These are phyloP conservation scores for Mycena belliarum DNA, from an alignment of 768 basidiomycete genomes.

Conservation along the genomic window DNA sequence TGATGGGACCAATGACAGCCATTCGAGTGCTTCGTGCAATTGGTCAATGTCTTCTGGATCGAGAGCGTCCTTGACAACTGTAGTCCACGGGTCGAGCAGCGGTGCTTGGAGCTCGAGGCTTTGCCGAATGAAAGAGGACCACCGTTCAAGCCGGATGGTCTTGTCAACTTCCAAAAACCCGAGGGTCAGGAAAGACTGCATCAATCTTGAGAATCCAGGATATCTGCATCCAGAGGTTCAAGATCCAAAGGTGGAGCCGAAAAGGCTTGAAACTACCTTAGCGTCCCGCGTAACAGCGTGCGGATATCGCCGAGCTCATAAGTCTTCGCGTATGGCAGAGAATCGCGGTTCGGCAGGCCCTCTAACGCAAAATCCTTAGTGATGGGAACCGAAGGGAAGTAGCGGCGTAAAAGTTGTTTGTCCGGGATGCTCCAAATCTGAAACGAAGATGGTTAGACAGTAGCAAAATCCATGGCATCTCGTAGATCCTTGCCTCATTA, in stretches of 20 bases:
- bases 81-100: constrained; percentile 12
- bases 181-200: constrained; percentile 69
- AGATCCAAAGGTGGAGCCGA: background rate
- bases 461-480: background rate
- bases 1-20: constrained; percentile 40
- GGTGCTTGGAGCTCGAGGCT: constrained; percentile 26
- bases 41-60: constrained; percentile 23
- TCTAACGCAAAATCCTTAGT: constrained; percentile 67
- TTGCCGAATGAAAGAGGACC: constrained; percentile 37
- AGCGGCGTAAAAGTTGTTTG: constrained; percentile 50
- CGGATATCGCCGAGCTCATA: constrained; percentile 61
- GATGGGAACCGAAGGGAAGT: constrained; percentile 71
- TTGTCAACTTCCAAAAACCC: constrained; percentile 60
- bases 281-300: constrained; percentile 81
- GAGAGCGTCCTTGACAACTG: constrained; percentile 6
- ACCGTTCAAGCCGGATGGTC: constrained; percentile 39
- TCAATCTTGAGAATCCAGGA: constrained; percentile 74
- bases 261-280: constrained; percentile 52
- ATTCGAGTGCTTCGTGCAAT: constrained; percentile 46
- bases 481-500: constrained; percentile 44
- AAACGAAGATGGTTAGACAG: background rate
- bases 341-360: constrained; percentile 85
- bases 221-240: constrained; percentile 50
- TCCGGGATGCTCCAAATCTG: constrained; percentile 54
- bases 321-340: constrained; percentile 63